Percentiles rank a stretch among this genome's conserved stretches.
These are phyloP conservation scores for Neonectria punicea DNA, from an alignment of 2,329 filamentous ascomycete genomes.

Conservation along the genomic window DNA sequence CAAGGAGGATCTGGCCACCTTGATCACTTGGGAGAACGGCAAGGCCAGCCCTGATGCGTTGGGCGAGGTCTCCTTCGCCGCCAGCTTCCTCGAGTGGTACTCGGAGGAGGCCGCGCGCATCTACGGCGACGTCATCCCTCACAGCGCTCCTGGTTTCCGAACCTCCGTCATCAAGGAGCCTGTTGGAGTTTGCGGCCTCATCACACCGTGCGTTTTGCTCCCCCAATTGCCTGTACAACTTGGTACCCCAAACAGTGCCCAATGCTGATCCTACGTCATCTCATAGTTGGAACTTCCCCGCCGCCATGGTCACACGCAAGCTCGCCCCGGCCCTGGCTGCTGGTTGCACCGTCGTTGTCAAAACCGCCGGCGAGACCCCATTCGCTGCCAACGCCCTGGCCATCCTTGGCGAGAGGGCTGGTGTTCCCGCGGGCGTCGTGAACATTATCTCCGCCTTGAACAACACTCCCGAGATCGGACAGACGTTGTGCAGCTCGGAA, in stretches of 20 bases:
- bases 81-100: slow-evolving; percentile 70
- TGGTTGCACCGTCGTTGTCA: slow-evolving; percentile 79
- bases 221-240: background rate
- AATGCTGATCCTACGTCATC: slow-evolving; percentile 54
- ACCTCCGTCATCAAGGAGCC: slow-evolving; percentile 23
- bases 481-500: slow-evolving; percentile 70
- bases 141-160: slow-evolving; percentile 66
- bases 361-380: slow-evolving; percentile 77
- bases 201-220: slow-evolving; percentile 57
- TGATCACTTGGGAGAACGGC: slow-evolving; percentile 77
- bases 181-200: slow-evolving; percentile 49
- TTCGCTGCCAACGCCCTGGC: slow-evolving; percentile 76
- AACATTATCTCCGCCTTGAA: slow-evolving; percentile 72
- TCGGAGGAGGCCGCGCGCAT: slow-evolving; percentile 65
- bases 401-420: slow-evolving; percentile 73
- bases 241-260: too few species aligned
- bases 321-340: slow-evolving; percentile 68
- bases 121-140: slow-evolving; percentile 68
- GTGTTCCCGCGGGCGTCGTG: slow-evolving; percentile 67
- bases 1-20: slow-evolving; percentile 69
- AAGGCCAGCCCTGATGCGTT: slow-evolving; percentile 69
- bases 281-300: slow-evolving; percentile 72
- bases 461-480: slow-evolving; percentile 73
- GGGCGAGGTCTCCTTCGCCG: slow-evolving; percentile 65
- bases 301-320: slow-evolving; percentile 62